Conservation (phyloP, 495 filamentous ascomycete species). For the Amniculicola lignicola region DNA sequence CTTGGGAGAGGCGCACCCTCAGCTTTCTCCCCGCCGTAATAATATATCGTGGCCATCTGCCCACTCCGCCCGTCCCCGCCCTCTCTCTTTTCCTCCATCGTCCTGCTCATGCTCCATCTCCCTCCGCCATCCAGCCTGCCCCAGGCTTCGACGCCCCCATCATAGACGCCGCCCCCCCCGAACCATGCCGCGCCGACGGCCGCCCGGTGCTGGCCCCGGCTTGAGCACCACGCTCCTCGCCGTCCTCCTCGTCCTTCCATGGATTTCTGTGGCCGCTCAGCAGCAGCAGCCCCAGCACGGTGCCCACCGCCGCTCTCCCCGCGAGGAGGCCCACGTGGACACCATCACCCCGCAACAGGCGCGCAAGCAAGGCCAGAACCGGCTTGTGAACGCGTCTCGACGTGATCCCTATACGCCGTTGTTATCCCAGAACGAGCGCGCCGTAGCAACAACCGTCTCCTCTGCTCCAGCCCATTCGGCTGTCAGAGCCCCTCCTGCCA, state of each 20-base stretch:
- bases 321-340: conserved; percentile 28
- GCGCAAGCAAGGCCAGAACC: conserved; percentile 2
- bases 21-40: conserved; percentile 22
- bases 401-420: conserved; percentile 32
- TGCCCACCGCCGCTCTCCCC: conserved; percentile 30
- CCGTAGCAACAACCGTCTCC: conserved; percentile 76
- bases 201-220: conserved; percentile 37
- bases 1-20: conserved; percentile 13
- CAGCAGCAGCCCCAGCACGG: conserved; percentile 40
- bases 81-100: conserved; percentile 8
- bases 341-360: conserved; percentile 23
- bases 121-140: conserved; percentile 18
- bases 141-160: conserved; percentile 14
- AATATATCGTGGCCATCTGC: conserved; percentile 15
- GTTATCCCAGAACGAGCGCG: conserved; percentile 77
- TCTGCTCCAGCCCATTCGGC: conserved; percentile 67
- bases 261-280: conserved; percentile 37
- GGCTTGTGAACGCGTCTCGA: conserved; percentile 30
- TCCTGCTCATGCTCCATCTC: conserved; percentile 30
- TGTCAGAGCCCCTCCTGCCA: conserved; percentile 54
- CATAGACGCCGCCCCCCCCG: conserved; percentile 15
- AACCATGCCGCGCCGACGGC: conserved; percentile 40
- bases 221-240: conserved; percentile 41
- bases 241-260: conserved; percentile 34
- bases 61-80: background rate